phyloP scores from a whole-genome alignment of 2,329 filamentous ascomycete species.

The Ophiocordyceps camponoti-rufipedis region DNA sequence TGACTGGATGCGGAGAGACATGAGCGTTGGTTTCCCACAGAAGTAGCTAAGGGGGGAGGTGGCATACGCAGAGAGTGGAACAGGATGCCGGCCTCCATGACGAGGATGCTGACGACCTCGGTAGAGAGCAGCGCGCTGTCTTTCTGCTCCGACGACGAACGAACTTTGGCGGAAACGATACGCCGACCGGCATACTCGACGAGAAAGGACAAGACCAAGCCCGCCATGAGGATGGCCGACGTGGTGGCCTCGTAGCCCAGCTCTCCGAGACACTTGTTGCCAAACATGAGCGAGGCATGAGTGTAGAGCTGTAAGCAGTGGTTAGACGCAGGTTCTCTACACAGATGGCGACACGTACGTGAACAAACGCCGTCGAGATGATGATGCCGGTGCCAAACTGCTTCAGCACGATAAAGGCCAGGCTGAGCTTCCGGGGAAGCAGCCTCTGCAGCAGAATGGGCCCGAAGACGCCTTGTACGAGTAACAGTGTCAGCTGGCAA shows the following conservation, averaged over 20 bases:
- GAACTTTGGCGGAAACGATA: constrained; percentile 24
- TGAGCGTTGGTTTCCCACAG: neutral
- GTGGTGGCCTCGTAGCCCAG: constrained; percentile 51
- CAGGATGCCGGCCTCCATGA: constrained; percentile 56
- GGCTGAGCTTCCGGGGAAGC: constrained; percentile 27
- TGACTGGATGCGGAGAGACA: constrained; percentile 22
- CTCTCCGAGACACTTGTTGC: constrained; percentile 47
- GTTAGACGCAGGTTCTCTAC: neutral
- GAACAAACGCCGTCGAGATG: constrained; percentile 52
- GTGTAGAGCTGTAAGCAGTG: constrained; percentile 41
- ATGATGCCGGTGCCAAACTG: constrained; percentile 61
- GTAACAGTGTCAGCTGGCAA: neutral
- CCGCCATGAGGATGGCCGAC: constrained; percentile 55
- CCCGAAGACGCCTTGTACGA: constrained; percentile 36
- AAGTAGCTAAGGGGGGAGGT: neutral
- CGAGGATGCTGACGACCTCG: constrained; percentile 41
- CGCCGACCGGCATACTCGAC: constrained; percentile 50
- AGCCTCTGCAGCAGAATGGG: constrained; percentile 46
- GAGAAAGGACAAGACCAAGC: constrained; percentile 53
- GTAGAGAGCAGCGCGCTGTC: constrained; percentile 12
- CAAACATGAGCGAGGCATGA: constrained; percentile 56
- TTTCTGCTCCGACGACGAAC: constrained; percentile 8
- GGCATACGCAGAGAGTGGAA: constrained; percentile 52
- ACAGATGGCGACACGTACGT: constrained; percentile 24
- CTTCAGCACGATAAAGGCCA: constrained; percentile 45